A percentile compares a stretch with the other conserved stretches of the same genome.
These are phyloP conservation scores for Thelephora aurantiotincta DNA, from an alignment of 768 basidiomycete genomes.

Conservation along the genomic window DNA sequence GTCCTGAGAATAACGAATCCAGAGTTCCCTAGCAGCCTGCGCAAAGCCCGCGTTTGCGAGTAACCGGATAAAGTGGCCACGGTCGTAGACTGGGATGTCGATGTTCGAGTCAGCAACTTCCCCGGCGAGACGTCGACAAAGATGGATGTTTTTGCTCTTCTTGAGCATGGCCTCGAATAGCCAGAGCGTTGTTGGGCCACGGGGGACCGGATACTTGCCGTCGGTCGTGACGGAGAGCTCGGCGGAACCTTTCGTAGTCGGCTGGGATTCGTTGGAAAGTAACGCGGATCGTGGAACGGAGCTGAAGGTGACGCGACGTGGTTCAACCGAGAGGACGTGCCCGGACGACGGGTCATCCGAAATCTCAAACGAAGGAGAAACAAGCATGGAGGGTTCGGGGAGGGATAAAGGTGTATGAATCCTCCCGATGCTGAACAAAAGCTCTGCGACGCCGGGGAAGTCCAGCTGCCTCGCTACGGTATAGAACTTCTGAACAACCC, in stretches of 20 bases:
- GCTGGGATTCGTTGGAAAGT: constrained; percentile 11
- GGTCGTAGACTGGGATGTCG: constrained; percentile 27
- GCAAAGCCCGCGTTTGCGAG: constrained; percentile 34
- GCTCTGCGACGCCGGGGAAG: not conserved
- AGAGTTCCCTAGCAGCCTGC: constrained; percentile 34
- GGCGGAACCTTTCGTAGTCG: constrained; percentile 37
- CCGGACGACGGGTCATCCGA: not conserved
- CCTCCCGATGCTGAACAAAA: not conserved
- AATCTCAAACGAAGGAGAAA: not conserved
- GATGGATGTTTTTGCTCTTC: constrained; percentile 25
- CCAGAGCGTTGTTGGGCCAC: constrained; percentile 31
- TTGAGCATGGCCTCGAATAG: constrained; percentile 32
- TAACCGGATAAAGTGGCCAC: constrained; percentile 34
- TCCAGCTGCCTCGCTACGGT: not conserved
- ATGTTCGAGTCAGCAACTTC: constrained; percentile 31
- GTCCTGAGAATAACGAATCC: constrained; percentile 38
- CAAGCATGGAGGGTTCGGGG: not conserved
- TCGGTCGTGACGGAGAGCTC: constrained; percentile 19
- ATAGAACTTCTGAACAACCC: not conserved
- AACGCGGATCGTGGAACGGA: constrained; percentile 2
- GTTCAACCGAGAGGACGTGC: not conserved
- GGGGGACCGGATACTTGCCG: constrained; percentile 37
- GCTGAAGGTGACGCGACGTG: no score
- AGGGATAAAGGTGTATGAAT: not conserved
- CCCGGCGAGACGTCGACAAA: constrained; percentile 32